Evolutionary conservation across 1,284 basidiomycete species (phyloP).

Genomic region (Tausonia pullulans): DNA sequence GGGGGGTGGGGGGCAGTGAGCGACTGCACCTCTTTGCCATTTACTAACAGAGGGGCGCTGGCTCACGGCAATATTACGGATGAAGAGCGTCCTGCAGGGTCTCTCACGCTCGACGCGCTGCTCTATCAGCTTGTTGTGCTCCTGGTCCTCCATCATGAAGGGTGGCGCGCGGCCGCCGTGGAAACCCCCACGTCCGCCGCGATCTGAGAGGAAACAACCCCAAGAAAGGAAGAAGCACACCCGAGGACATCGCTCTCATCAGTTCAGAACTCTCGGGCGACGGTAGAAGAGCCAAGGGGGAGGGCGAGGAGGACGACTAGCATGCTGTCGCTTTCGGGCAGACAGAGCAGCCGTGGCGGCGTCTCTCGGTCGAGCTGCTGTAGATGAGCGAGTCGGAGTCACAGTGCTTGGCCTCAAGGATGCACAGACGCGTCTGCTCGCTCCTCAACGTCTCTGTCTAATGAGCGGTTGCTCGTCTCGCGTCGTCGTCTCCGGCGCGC

Average conservation of each 20-base stretch:
- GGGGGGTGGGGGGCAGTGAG: too few relatives aligned
- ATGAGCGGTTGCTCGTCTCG: too few relatives aligned
- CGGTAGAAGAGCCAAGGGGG: neutral
- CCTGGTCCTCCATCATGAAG: slow-evolving; percentile 8
- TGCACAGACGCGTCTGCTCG: too few relatives aligned
- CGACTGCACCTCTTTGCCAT: neutral
- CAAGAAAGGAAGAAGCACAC: neutral
- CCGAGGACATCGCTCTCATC: too few relatives aligned
- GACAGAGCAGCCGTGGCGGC: neutral
- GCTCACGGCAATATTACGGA: slow-evolving; percentile 85
- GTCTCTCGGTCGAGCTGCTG: neutral
- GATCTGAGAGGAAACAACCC: neutral
- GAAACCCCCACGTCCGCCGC: neutral
- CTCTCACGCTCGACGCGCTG: slow-evolving; percentile 80
- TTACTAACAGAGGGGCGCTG: neutral
- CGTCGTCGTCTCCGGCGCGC: too few relatives aligned
- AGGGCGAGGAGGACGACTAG: neutral
- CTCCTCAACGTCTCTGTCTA: too few relatives aligned
- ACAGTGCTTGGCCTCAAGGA: too few relatives aligned
- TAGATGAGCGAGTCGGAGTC: too few relatives aligned
- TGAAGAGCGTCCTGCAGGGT: slow-evolving; percentile 89
- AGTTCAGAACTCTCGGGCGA: too few relatives aligned
- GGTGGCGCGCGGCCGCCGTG: neutral
- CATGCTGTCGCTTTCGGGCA: neutral
- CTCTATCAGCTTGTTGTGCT: slow-evolving; percentile 45